Evolutionary conservation across 2,329 filamentous ascomycete species (phyloP), one percentile per base, ranked within the genome.

Genomic region (Colletotrichum gigasporum): DNA sequence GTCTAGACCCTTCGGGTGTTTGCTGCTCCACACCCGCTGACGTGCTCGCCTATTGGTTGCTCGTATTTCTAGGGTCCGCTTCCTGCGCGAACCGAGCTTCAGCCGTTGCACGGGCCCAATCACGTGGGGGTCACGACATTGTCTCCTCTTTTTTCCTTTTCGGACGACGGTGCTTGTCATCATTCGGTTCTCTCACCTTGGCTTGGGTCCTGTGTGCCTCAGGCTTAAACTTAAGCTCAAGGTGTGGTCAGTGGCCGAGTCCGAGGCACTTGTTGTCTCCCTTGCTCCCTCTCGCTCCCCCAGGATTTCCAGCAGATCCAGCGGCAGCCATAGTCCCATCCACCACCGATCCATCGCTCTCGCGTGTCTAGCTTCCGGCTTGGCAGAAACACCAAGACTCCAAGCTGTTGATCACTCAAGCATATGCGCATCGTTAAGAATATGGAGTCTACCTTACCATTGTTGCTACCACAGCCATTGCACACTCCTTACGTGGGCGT

Each of bases 361-460:
- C n/a, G n/a, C n/a, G n/a, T n/a, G n/a, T 20, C 11, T 18, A 59
- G 14, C 14, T 32, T 20, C 60, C 60, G 60, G 55, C 60, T 63
- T 53, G 48, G 56, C 56, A 61, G 48, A 61, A 64, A 60, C 48
- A 35, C 41, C 28, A 64, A 42, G 47, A 47, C 34, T 34, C 24
- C 42, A 10, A 16, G 24, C 10, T 16, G n/a, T 5, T 34, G n/a
- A 22, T 32, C 26, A 14, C 34, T 32, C 42, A 48, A 57, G 20
- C 32, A 57, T 57, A 30, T 48, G 47, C 8, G n/a, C 47, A 22
- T 51, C n/a, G n/a, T n/a, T n/a, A n/a, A n/a, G n/a, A 14, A 16
- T 3, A 18, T 16, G 39, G 28, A 9, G 28, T 18, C 18, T 12
- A 41, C 34, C 41, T 39, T 30, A 30, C 35, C 22, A n/a, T n/a